These are phyloP conservation scores for Chaetoceros tenuissimus DNA, from an alignment of 108 stramenopile genomes.

Conservation along the genomic window DNA sequence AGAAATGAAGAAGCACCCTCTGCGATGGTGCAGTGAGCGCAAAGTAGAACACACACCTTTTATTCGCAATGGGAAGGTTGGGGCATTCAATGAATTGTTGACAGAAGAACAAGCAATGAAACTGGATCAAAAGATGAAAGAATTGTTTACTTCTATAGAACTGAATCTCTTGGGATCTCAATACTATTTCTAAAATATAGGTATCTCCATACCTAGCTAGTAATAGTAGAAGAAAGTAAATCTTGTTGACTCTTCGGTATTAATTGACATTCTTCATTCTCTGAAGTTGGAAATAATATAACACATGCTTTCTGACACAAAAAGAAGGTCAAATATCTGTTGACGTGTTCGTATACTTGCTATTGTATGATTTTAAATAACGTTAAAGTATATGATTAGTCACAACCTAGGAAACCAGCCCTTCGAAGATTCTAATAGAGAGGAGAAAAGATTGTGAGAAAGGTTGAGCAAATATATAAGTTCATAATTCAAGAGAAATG, in stretches of 20 bases:
- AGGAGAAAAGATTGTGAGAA: background rate
- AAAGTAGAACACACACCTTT: constrained; percentile 33
- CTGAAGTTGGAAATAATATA: too few species aligned
- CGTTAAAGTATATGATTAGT: too few species aligned
- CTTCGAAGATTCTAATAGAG: constrained; percentile 55
- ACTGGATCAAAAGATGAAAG: constrained; percentile 22
- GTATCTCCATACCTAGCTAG: too few species aligned
- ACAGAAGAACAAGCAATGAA: constrained; percentile 22
- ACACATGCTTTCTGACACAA: too few species aligned
- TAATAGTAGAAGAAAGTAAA: too few species aligned
- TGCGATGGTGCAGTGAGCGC: constrained; percentile 41
- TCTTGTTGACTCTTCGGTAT: too few species aligned
- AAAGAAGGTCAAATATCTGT: too few species aligned
- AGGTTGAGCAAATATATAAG: too few species aligned
- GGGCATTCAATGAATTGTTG: constrained; percentile 40
- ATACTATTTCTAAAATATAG: too few species aligned
- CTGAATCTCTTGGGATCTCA: constrained; percentile 20
- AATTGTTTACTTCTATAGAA: constrained; percentile 18
- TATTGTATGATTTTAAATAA: too few species aligned
- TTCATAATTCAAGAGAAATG: constrained; percentile 5
- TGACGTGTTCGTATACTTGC: too few species aligned
- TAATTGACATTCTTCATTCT: too few species aligned
- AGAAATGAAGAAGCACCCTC: constrained; percentile 35
- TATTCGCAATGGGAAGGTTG: constrained; percentile 37
- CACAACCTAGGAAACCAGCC: constrained; percentile 82